A percentile compares a stretch with the other conserved stretches of the same genome.
phyloP scores from a whole-genome alignment of 345 rosid genomes.

The Gossypium raimondii region DNA sequence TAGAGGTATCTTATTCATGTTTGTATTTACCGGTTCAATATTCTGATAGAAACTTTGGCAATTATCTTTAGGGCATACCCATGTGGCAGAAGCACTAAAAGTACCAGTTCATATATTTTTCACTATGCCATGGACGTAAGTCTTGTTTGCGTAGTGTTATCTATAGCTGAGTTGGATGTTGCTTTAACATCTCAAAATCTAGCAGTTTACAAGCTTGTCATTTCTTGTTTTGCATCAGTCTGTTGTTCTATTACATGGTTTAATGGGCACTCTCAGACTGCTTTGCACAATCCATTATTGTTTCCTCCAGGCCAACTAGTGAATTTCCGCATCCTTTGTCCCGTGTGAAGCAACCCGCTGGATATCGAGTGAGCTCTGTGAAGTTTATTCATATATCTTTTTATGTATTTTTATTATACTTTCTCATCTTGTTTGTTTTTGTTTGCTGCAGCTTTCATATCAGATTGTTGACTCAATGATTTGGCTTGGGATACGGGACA shows the following conservation, averaged over 20 bases:
- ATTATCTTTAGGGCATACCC: slow-evolving; percentile 68
- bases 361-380: slow-evolving; percentile 74
- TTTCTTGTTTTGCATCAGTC: slow-evolving; percentile 24
- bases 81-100: slow-evolving; percentile 92
- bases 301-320: slow-evolving; percentile 74
- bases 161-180: slow-evolving; percentile 26
- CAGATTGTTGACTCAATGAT: slow-evolving; percentile 95
- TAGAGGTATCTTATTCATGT: neutral
- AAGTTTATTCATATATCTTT: neutral
- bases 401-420: neutral
- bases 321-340: slow-evolving; percentile 99
- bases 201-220: slow-evolving; percentile 10
- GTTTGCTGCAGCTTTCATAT: slow-evolving; percentile 67
- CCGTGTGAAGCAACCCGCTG: slow-evolving; percentile 95
- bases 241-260: slow-evolving; percentile 22
- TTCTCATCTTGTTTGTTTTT: slow-evolving; percentile 3
- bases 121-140: slow-evolving; percentile 99
- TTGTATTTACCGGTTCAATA: slow-evolving; percentile 5
- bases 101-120: slow-evolving; percentile 92
- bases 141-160: slow-evolving; percentile 49
- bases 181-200: slow-evolving; percentile 16
- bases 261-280: slow-evolving; percentile 26
- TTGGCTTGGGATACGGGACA: slow-evolving; percentile 99
- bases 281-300: slow-evolving; percentile 22
- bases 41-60: slow-evolving; percentile 6